phyloP scores from a whole-genome alignment of 192 early-diverging fungal species.

The Gaertneriomyces sp. region DNA sequence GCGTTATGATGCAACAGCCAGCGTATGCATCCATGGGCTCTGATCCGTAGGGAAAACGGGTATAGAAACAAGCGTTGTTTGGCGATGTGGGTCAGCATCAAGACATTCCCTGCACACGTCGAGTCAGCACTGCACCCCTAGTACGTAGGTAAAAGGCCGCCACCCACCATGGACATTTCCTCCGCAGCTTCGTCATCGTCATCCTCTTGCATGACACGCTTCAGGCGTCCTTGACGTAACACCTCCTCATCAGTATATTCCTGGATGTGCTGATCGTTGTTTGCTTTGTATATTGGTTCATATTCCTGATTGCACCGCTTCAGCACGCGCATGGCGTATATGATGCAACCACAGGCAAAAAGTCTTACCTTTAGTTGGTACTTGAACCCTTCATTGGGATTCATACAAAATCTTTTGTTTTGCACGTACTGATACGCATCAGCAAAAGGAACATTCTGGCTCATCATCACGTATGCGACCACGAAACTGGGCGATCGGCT shows the following conservation, averaged over 20 bases:
- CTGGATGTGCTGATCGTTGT: constrained; percentile 35
- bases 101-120: too few species aligned
- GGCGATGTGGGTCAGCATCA: too few species aligned
- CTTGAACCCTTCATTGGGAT: constrained; percentile 78
- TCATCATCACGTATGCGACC: constrained; percentile 85
- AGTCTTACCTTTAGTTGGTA: constrained; percentile 67
- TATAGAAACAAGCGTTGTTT: too few species aligned
- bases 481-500: constrained; percentile 82
- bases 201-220: constrained; percentile 57
- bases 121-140: too few species aligned
- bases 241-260: constrained; percentile 45
- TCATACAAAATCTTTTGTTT: constrained; percentile 81
- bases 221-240: constrained; percentile 45
- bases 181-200: constrained; percentile 37
- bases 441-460: constrained; percentile 58
- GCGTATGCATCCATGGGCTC: too few species aligned
- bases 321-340: not conserved
- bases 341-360: not conserved
- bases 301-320: constrained; percentile 58
- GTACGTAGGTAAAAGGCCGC: too few species aligned
- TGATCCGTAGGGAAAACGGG: too few species aligned
- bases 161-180: too few species aligned
- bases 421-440: constrained; percentile 81
- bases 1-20: too few species aligned
- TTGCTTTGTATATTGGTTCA: constrained; percentile 72